Evolutionary conservation across 1,284 basidiomycete genomes (phyloP).

Genomic region (Sporisorium graminicola): DNA sequence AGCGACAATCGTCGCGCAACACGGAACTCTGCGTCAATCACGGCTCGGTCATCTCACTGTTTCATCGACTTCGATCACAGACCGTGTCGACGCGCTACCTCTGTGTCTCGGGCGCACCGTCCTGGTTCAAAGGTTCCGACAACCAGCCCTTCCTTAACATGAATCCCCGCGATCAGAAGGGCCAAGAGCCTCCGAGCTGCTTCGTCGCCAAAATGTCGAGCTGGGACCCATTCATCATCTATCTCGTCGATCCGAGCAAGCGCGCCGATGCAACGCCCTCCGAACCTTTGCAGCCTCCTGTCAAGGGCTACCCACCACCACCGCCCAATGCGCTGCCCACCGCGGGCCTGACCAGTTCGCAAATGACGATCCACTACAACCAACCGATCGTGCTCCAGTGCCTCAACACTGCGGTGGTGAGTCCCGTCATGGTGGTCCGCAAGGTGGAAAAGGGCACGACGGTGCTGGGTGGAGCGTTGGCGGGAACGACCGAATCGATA

Average conservation of each 20-base stretch:
- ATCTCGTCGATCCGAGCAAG: conserved; percentile 79
- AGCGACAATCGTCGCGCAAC: conserved; percentile 85
- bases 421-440: conserved; percentile 90
- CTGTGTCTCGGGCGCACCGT: conserved; percentile 85
- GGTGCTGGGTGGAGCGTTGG: conserved; percentile 83
- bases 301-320: conserved; percentile 78
- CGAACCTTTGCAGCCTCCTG: conserved; percentile 73
- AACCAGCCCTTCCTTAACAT: conserved; percentile 62
- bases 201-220: conserved; percentile 72
- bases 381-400: conserved; percentile 95
- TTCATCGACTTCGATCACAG: conserved; percentile 89
- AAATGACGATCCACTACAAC: conserved; percentile 85
- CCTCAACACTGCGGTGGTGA: conserved; percentile 90
- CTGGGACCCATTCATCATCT: conserved; percentile 92
- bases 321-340: conserved; percentile 88
- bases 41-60: conserved; percentile 92
- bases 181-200: conserved; percentile 60
- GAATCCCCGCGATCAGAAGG: conserved; percentile 45
- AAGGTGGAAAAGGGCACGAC: conserved; percentile 91
- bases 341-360: conserved; percentile 84
- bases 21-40: conserved; percentile 93
- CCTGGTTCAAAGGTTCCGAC: conserved; percentile 66
- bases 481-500: conserved; percentile 78
- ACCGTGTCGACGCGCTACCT: conserved; percentile 83
- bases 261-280: conserved; percentile 79